Evolutionary conservation across 2,329 filamentous ascomycete genomes (phyloP).

Genomic region (Hypoxylon sp.): DNA sequence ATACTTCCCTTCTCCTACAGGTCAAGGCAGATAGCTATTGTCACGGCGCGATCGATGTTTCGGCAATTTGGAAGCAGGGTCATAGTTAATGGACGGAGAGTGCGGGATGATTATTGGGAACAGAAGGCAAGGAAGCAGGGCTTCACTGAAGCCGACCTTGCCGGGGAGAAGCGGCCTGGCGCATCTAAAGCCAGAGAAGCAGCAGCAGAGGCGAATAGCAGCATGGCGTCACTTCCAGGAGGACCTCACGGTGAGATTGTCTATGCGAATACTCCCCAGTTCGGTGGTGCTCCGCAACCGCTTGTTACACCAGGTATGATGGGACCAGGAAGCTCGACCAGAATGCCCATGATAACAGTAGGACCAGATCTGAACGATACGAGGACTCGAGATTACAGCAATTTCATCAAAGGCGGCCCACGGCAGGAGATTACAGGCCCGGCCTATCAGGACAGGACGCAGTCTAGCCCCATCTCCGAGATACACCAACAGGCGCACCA

Average conservation of each 20-base stretch:
- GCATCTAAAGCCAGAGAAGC: constrained; percentile 90
- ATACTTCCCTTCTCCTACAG: constrained; percentile 97
- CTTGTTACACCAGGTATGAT: constrained; percentile 80
- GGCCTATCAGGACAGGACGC: constrained; percentile 87
- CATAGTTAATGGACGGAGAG: constrained; percentile 88
- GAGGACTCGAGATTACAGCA: constrained; percentile 83
- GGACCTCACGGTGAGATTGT: constrained; percentile 87
- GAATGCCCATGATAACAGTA: constrained; percentile 87
- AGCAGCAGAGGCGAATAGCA: constrained; percentile 76
- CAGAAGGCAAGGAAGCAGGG: constrained; percentile 96
- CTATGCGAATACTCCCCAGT: constrained; percentile 81
- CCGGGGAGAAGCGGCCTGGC: constrained; percentile 95
- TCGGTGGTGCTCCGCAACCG: constrained; percentile 75
- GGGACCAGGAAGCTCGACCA: constrained; percentile 75
- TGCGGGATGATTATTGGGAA: constrained; percentile 99
- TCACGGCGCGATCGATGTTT: constrained; percentile 98
- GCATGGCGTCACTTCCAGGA: constrained; percentile 67
- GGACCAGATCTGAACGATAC: constrained; percentile 82
- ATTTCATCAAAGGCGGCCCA: constrained; percentile 80
- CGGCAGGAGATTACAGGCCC: constrained; percentile 91
- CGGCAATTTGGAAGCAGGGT: constrained; percentile 96
- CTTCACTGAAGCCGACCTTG: constrained; percentile 95
- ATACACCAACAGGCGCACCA: constrained; percentile 89
- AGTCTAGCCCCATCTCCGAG: constrained; percentile 80
- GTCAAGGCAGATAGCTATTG: constrained; percentile 98